These are phyloP conservation scores for Trapa bicornis DNA, from an alignment of 345 rosid genomes.

Conservation along the genomic window DNA sequence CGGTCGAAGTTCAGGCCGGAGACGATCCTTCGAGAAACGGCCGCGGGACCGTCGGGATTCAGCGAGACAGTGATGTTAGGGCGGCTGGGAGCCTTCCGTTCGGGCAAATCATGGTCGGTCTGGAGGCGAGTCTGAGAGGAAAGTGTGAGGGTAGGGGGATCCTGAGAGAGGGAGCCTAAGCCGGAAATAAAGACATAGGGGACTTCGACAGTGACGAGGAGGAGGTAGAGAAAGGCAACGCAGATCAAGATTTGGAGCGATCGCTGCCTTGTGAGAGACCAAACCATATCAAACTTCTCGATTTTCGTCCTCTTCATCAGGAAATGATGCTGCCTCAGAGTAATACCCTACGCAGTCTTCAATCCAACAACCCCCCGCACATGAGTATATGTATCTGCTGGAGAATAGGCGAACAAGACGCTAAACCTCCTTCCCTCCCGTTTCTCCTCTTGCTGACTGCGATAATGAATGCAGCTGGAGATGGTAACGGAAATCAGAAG, in stretches of 20 bases:
- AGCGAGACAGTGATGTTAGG: conserved; percentile 36
- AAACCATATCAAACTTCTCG: conserved; percentile 10
- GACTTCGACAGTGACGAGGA: conserved; percentile 60
- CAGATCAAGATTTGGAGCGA: conserved; percentile 53
- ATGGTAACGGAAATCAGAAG: neutral
- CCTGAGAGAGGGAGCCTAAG: conserved; percentile 33
- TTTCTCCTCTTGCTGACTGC: neutral
- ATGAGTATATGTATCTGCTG: too few species aligned
- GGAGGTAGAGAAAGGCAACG: conserved; percentile 40
- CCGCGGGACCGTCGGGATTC: conserved; percentile 15
- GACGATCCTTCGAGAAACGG: conserved; percentile 17
- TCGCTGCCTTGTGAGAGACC: conserved; percentile 47
- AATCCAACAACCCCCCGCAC: neutral
- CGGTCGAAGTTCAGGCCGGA: conserved; percentile 44
- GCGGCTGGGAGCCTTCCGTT: conserved; percentile 41
- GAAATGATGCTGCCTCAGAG: neutral
- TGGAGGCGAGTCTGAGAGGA: conserved; percentile 41
- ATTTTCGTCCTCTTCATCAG: conserved; percentile 9
- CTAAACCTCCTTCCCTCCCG: too few species aligned
- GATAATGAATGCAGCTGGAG: too few species aligned
- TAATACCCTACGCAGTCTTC: neutral
- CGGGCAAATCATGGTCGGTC: conserved; percentile 30
- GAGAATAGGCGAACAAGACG: too few species aligned
- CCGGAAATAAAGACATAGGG: conserved; percentile 62
- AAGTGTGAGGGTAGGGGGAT: conserved; percentile 30